Evolutionary conservation across 306 rosid genomes (phyloP), one percentile per base, ranked within the genome.

Genomic region (Lotus japonicus): DNA sequence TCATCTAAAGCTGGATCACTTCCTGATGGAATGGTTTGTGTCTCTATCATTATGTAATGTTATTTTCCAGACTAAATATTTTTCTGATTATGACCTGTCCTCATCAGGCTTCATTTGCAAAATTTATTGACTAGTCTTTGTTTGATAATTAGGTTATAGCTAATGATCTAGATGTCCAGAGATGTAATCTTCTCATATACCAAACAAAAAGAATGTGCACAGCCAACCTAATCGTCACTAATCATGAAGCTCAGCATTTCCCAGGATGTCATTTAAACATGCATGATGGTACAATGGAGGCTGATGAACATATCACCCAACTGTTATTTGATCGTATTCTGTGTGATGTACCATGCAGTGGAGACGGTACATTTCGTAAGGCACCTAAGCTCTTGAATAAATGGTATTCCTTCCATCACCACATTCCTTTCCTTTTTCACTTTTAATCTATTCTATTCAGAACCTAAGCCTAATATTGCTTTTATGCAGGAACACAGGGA

Each of bases 361-460:
- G 98, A 45, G 98, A 92, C 72, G 98, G 98, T 48, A 92, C 98
- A 45, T 97, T 92, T 65, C 97, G 97, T 64, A 92, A 92, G 86
- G 98, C 97, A 79, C 98, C 98, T 35, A 92, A 92, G 80, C 86
- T 92, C 57, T 92, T 96, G 97, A 89, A 96, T 85, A 92, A 82
- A 83, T 92, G 98, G 98, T 92, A 80, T 68, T 62, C 56, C 68
- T 66, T 74, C 17, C 62, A 21, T 48, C n/a, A 5, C 6, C 9
- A 9, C 9, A 54, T 61, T 65, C 48, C 28, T 19, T 62, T 45
- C 28, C 9, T 48, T 45, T 45, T 19, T 68, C 58, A 14, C 39
- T 14, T 52, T 44, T 53, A 12, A 62, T 59, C 8, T 23, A 45
- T 31, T 42, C 53, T 64, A 33, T 49, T 72, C 45, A 42, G 15